Percentiles rank a stretch among this genome's conserved stretches.
Evolutionary conservation across 345 rosid genomes (phyloP).

Genomic region (Nephelium lappaceum): DNA sequence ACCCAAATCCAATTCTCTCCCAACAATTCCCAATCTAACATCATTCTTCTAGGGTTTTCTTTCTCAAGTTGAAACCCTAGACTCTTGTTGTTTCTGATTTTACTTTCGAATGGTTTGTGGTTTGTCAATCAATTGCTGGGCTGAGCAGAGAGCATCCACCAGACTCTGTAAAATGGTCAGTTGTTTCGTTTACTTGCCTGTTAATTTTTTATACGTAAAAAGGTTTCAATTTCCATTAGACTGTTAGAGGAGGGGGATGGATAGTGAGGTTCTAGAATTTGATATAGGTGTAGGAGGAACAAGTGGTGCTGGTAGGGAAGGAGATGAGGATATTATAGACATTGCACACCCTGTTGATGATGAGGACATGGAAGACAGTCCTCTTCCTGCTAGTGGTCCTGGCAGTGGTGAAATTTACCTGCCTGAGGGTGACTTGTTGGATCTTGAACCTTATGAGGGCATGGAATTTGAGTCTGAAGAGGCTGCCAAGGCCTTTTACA

Average conservation of each 20-base stretch:
- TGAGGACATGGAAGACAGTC: slow-evolving; percentile 31
- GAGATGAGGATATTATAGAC: slow-evolving; percentile 37
- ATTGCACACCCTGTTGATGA: slow-evolving; percentile 36
- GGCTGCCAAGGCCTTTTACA: slow-evolving; percentile 57
- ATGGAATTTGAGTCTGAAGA: slow-evolving; percentile 59
- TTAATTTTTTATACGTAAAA: not conserved
- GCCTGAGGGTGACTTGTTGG: slow-evolving; percentile 41
- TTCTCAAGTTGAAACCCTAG: not conserved
- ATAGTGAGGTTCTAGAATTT: slow-evolving; percentile 53
- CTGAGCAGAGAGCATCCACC: not conserved
- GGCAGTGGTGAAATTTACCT: slow-evolving; percentile 31
- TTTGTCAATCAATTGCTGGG: not conserved
- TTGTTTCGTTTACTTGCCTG: not conserved
- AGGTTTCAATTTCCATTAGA: not conserved
- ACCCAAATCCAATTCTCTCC: not conserved
- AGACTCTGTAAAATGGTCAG: slow-evolving; percentile 13
- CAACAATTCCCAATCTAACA: not conserved
- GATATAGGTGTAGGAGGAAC: slow-evolving; percentile 49
- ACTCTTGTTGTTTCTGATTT: not conserved
- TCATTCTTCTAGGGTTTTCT: not conserved
- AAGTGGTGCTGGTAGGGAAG: slow-evolving; percentile 27
- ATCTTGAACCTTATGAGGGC: slow-evolving; percentile 55
- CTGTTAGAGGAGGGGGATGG: slow-evolving; percentile 29
- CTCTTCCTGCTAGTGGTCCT: slow-evolving; percentile 15
- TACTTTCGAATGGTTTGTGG: too few species aligned